Conservation (phyloP, 169 alveolate genomes). For the Amoebophrya sp. region DNA sequence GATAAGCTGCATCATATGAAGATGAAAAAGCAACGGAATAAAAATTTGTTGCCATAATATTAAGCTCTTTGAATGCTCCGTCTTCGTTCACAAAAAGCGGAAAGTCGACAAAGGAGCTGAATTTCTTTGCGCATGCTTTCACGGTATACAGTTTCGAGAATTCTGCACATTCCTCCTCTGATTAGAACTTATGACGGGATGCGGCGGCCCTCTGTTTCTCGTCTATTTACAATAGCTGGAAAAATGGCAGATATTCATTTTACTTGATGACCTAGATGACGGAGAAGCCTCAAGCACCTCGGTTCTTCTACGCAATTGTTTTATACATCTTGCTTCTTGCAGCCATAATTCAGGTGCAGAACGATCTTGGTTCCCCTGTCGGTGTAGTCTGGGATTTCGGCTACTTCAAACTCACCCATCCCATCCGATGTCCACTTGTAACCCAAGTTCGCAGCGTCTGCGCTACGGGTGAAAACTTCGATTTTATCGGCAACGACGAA, state of each 20-base stretch:
- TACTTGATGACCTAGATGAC: too few species aligned
- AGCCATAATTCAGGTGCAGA: conserved; percentile 74
- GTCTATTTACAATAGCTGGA: background rate
- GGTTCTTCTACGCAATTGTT: too few species aligned
- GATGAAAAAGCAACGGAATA: too few species aligned
- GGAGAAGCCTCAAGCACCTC: too few species aligned
- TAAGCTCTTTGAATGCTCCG: conserved; percentile 59
- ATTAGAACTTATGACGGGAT: background rate
- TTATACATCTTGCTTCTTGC: too few species aligned
- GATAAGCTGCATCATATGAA: too few species aligned
- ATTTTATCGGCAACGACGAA: conserved; percentile 98
- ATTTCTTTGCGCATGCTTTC: conserved; percentile 68
- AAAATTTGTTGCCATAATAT: too few species aligned
- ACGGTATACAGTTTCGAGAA: conserved; percentile 67
- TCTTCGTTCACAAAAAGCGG: conserved; percentile 57
- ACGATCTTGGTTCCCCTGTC: conserved; percentile 84
- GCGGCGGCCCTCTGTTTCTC: background rate
- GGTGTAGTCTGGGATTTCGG: conserved; percentile 42
- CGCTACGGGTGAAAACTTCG: conserved; percentile 86
- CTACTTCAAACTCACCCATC: conserved; percentile 92
- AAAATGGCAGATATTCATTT: background rate
- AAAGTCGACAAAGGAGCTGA: conserved; percentile 79
- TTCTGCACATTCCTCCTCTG: conserved; percentile 66
- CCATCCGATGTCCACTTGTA: conserved; percentile 97
- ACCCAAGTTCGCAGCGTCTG: conserved; percentile 76